Base-by-base conservation (phyloP, 768 basidiomycete species). In the Punctularia strigosozonata region DNA sequence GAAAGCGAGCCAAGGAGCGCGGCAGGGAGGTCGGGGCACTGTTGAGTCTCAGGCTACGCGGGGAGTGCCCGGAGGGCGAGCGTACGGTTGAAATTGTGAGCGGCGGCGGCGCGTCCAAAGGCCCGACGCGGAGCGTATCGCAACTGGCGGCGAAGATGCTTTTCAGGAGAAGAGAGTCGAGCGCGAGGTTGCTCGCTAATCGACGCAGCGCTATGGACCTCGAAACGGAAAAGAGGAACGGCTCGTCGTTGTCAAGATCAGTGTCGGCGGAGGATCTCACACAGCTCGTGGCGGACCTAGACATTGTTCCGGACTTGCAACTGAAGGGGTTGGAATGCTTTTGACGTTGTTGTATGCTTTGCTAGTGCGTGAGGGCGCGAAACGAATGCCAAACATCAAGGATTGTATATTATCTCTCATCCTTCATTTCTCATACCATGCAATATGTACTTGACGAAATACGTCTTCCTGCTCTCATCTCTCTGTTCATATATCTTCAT, bases 21-120 rank as follows among this genome's bases (percentile, higher is more conserved):
- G 63, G 65, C 18, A 65, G 67, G 44, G 78, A 80, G 59, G 56
- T 79, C 8, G 65, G 67, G 6, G 61, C 70, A 24, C 58, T 80
- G 43, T 54, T 80, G 45, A 62, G 73, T 48, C 51, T 79, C 44
- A 80, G 79, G 56, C 48, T 75, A 44, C 60, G 53, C 17, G 56
- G 58, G 33, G 47, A 47, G 34, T 35, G 43, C 6, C 42, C 41
- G 5, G 50, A 40, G 39, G 25, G 24, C 21, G 49, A 46, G 31
- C 40, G 51, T 4, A 51, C 52, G 39, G 52, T 52, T 39, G 50
- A 46, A 57, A 54, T 26, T 37, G 33, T n/a, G 46, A 53, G 6
- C 26, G 22, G 12, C 33, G 31, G 21, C 33, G 18, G 17, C 22
- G 25, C 19, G 37, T 32, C 23, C 17, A 6, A 43, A 24, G 54